These are phyloP conservation scores for Zancudomyces culisetae DNA, from an alignment of 371 early-diverging fungal genomes.

Conservation along the genomic window DNA sequence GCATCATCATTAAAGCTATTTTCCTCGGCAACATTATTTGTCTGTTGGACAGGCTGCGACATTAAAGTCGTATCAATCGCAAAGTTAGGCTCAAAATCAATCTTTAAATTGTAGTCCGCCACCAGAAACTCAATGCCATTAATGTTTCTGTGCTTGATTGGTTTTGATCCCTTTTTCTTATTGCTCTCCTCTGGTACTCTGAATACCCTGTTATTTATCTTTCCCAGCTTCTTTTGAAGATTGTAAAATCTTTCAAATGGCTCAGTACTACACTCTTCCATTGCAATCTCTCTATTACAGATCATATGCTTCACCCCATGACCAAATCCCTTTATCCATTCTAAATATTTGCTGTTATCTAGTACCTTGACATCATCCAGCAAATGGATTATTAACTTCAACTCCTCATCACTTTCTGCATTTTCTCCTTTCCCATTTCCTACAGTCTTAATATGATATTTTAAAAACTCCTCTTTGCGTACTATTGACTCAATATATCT, in stretches of 20 bases:
- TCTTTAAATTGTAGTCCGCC: conserved; percentile 13
- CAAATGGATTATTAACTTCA: conserved; percentile 40
- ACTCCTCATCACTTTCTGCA: background rate
- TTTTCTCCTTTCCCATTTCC: background rate
- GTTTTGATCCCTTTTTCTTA: conserved; percentile 4
- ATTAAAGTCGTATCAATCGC: background rate
- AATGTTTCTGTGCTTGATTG: conserved; percentile 1
- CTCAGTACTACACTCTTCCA: conserved; percentile 15
- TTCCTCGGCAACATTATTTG: background rate
- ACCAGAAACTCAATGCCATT: background rate
- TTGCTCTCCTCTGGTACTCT: conserved; percentile 13
- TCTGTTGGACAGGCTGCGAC: background rate
- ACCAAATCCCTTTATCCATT: conserved; percentile 56
- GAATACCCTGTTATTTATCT: conserved; percentile 9
- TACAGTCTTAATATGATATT: conserved; percentile 9
- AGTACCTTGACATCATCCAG: conserved; percentile 45
- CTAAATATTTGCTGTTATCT: conserved; percentile 38
- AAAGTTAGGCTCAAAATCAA: conserved; percentile 21
- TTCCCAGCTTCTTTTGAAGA: conserved; percentile 12
- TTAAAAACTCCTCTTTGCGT: conserved; percentile 27
- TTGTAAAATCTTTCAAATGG: conserved; percentile 20
- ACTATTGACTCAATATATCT: conserved; percentile 40
- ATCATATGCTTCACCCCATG: conserved; percentile 30
- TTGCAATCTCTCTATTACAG: conserved; percentile 12
- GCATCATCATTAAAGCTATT: background rate